phyloP scores from a whole-genome alignment of 192 early-diverging fungal genomes.

The Gamsiella multidivaricata region DNA sequence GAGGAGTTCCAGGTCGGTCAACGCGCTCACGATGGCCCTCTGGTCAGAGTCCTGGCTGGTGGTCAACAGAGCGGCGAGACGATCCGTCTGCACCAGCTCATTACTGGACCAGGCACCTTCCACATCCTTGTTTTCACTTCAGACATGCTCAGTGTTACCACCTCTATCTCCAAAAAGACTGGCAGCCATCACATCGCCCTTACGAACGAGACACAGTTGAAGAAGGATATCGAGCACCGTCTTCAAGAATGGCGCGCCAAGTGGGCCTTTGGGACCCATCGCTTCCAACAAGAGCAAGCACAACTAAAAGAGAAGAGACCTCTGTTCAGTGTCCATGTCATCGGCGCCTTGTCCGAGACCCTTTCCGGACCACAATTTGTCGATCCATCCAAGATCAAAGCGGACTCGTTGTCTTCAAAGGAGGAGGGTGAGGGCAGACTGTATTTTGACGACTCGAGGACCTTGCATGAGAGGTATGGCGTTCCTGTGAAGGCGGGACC shows the following conservation, averaged over 20 bases:
- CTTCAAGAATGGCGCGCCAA: constrained; percentile 26
- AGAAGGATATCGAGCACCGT: constrained; percentile 15
- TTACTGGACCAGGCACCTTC: constrained; percentile 39
- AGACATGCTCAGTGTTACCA: constrained; percentile 26
- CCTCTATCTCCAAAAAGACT: neutral
- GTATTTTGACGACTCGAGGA: constrained; percentile 4
- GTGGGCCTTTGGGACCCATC: constrained; percentile 20
- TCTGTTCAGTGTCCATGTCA: constrained; percentile 36
- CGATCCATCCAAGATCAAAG: constrained; percentile 28
- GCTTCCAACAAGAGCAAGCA: neutral
- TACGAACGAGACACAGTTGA: constrained; percentile 25
- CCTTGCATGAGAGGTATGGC: constrained; percentile 36
- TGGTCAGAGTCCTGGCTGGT: constrained; percentile 4
- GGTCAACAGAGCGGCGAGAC: neutral
- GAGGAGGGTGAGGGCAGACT: constrained; percentile 18
- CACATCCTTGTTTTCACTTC: constrained; percentile 48
- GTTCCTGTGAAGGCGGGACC: constrained; percentile 31
- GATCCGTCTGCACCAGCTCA: constrained; percentile 30
- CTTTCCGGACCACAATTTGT: constrained; percentile 12
- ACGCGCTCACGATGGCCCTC: constrained; percentile 44
- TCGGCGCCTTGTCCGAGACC: constrained; percentile 20
- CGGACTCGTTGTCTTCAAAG: constrained; percentile 20
- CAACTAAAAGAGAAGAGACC: neutral
- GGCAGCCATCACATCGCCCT: neutral
- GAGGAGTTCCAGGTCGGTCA: constrained; percentile 37